Evolutionary conservation across 1,284 basidiomycete genomes (phyloP).

Genomic region (Mixia osmundae): DNA sequence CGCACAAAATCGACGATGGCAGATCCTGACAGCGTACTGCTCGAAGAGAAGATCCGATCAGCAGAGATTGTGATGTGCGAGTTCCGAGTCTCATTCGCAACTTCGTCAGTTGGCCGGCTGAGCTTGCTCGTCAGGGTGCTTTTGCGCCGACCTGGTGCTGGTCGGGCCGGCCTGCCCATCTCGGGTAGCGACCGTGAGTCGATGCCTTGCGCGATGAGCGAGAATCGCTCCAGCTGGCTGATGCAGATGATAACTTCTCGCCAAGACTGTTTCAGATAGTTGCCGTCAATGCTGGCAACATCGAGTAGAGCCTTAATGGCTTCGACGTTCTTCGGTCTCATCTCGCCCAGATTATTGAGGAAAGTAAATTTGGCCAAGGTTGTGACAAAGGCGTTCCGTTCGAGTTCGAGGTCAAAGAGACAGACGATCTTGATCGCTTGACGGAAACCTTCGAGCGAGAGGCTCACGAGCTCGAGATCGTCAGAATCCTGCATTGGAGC

Average conservation of each 20-base stretch:
- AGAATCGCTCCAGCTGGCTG: constrained; percentile 91
- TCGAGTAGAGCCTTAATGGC: constrained; percentile 84
- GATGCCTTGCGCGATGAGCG: constrained; percentile 38
- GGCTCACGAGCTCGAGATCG: constrained; percentile 65
- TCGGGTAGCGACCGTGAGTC: constrained; percentile 45
- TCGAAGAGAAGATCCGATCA: constrained; percentile 96
- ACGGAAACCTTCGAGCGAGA: constrained; percentile 86
- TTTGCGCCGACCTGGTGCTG: constrained; percentile 3
- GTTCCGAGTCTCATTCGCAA: constrained; percentile 88
- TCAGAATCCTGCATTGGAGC: constrained; percentile 55
- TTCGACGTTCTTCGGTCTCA: constrained; percentile 97
- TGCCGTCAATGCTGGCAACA: constrained; percentile 78
- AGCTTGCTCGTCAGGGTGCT: constrained; percentile 9
- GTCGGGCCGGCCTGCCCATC: constrained; percentile 25
- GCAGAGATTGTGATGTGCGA: constrained; percentile 95
- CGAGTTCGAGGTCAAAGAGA: constrained; percentile 81
- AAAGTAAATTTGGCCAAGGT: constrained; percentile 93
- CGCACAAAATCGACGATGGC: constrained; percentile 97
- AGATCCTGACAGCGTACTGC: constrained; percentile 76
- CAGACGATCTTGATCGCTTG: constrained; percentile 78
- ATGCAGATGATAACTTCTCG: constrained; percentile 84
- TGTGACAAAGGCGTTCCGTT: constrained; percentile 91
- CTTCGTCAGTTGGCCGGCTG: constrained; percentile 55
- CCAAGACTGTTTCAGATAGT: constrained; percentile 85
- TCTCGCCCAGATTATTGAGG: constrained; percentile 84